These are phyloP conservation scores for Elaeis oleifera DNA, from an alignment of 202 grass and related monocot genomes.

Conservation along the genomic window DNA sequence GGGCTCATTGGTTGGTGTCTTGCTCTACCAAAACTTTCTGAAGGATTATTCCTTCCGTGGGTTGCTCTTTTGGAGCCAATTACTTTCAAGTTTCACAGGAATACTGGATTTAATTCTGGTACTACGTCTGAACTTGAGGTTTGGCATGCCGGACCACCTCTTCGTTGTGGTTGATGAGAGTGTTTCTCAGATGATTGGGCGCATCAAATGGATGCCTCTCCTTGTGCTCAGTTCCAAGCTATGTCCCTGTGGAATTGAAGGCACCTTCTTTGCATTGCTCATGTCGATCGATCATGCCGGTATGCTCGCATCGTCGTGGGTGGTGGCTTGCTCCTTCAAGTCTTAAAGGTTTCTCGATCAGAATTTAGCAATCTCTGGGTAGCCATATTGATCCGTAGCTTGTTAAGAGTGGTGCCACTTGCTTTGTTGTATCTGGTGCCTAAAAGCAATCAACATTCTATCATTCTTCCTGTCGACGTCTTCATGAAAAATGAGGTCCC, in stretches of 20 bases:
- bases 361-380: conserved; percentile 89
- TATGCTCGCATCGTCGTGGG: conserved; percentile 54
- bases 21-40: conserved; percentile 77
- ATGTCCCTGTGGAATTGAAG: conserved; percentile 78
- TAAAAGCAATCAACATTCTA: conserved; percentile 54
- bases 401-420: conserved; percentile 57
- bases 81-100: conserved; percentile 65
- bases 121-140: conserved; percentile 61
- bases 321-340: conserved; percentile 70
- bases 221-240: conserved; percentile 84
- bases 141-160: conserved; percentile 79
- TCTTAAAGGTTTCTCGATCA: conserved; percentile 72
- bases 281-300: conserved; percentile 92
- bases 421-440: conserved; percentile 71
- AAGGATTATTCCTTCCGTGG: conserved; percentile 54
- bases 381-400: conserved; percentile 63
- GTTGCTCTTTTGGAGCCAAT: conserved; percentile 72
- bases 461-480: conserved; percentile 52
- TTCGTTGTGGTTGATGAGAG: conserved; percentile 83
- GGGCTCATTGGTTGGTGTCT: conserved; percentile 68
- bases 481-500: conserved; percentile 29
- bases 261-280: conserved; percentile 82
- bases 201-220: conserved; percentile 87
- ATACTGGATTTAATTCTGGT: conserved; percentile 85
- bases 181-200: conserved; percentile 68